These are phyloP conservation scores for Cyberlindnera misumaiensis DNA, from an alignment of 805 yeast genomes.

Conservation along the genomic window DNA sequence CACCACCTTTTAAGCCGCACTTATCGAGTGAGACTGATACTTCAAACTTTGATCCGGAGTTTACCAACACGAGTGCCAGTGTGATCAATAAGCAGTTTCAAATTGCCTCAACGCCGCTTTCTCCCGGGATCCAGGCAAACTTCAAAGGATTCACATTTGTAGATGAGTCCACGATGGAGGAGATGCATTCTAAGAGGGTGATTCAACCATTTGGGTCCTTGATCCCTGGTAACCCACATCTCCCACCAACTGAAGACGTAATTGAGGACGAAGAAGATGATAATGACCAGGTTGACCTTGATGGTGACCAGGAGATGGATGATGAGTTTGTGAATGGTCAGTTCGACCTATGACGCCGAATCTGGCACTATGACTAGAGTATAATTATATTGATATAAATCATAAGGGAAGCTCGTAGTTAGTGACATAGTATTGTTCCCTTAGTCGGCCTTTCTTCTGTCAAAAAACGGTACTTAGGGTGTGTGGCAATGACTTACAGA, in stretches of 20 bases:
- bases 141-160: constrained; percentile 96
- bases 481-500: too few relatives aligned
- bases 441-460: too few relatives aligned
- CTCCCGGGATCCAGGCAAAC: constrained; percentile 93
- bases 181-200: constrained; percentile 46
- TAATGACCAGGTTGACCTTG: constrained; percentile 27
- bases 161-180: constrained; percentile 89
- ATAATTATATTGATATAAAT: not conserved
- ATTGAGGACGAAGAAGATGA: constrained; percentile 61
- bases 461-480: too few relatives aligned
- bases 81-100: constrained; percentile 62
- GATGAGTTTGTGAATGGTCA: constrained; percentile 87
- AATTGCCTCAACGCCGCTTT: constrained; percentile 61
- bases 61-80: constrained; percentile 86
- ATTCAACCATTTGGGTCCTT: constrained; percentile 54
- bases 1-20: constrained; percentile 97
- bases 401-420: too few relatives aligned
- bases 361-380: not conserved
- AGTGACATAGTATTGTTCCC: too few relatives aligned
- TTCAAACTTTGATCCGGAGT: constrained; percentile 96
- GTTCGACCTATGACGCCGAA: constrained; percentile 55
- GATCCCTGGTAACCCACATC: constrained; percentile 71
- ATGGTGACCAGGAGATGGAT: constrained; percentile 56
- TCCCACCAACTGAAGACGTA: constrained; percentile 80
- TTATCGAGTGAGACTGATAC: constrained; percentile 87